Conservation (phyloP, 495 filamentous ascomycete genomes). For the Cairneyella variabilis region DNA sequence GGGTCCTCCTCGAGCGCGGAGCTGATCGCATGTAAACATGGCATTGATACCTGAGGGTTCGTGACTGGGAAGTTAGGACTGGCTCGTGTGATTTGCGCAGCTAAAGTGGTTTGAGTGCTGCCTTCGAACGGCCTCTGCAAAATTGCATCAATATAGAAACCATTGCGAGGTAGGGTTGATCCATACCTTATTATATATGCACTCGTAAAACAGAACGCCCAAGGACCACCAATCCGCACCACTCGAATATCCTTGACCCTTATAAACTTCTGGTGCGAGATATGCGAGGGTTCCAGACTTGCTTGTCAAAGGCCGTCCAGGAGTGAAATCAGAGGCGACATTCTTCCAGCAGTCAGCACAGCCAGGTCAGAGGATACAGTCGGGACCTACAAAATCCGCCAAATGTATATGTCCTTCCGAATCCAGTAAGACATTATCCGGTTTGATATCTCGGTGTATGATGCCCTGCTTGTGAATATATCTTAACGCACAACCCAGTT, state of each 20-base stretch:
- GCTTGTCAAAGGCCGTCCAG: conserved; percentile 81
- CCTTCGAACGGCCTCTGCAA: conserved; percentile 83
- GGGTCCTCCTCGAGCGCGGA: conserved; percentile 78
- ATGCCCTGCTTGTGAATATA: conserved; percentile 93
- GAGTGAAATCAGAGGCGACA: conserved; percentile 87
- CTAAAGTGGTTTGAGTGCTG: conserved; percentile 74
- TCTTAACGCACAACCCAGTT: conserved; percentile 85
- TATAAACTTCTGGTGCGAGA: conserved; percentile 92
- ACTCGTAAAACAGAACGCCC: conserved; percentile 96
- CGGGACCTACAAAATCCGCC: conserved; percentile 82
- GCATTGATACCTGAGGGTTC: conserved; percentile 77
- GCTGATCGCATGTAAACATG: conserved; percentile 81
- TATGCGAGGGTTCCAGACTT: conserved; percentile 97
- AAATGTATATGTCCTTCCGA: conserved; percentile 95
- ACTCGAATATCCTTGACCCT: conserved; percentile 75
- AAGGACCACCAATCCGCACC: conserved; percentile 99
- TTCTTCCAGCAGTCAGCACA: conserved; percentile 56
- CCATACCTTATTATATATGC: conserved; percentile 95
- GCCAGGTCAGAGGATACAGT: conserved; percentile 8
- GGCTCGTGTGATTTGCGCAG: conserved; percentile 76
- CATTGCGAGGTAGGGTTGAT: background rate
- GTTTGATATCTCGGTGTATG: conserved; percentile 95
- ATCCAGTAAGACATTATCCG: conserved; percentile 93
- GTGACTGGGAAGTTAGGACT: conserved; percentile 86
- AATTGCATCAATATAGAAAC: conserved; percentile 15